phyloP scores from a whole-genome alignment of 1,139 yeast species.

The Debaryomyces nepalensis region DNA sequence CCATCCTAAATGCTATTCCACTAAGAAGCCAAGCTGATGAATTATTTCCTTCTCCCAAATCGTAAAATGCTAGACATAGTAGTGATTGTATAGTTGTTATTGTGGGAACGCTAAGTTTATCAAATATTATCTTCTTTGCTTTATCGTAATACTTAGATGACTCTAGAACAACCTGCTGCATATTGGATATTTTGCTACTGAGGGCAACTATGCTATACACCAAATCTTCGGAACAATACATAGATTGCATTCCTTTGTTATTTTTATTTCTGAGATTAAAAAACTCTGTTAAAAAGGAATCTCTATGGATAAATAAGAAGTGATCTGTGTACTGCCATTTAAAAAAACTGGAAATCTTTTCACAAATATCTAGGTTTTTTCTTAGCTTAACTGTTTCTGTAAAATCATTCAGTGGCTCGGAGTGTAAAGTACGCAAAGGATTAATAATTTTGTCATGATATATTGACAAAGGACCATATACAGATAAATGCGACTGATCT shows the following conservation, averaged over 20 bases:
- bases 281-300: constrained; percentile 61
- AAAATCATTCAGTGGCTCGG: constrained; percentile 28
- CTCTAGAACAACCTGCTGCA: constrained; percentile 41
- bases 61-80: constrained; percentile 57
- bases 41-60: constrained; percentile 58
- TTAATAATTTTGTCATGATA: constrained; percentile 41
- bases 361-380: constrained; percentile 47
- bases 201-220: constrained; percentile 59
- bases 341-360: constrained; percentile 59
- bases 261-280: constrained; percentile 52
- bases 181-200: constrained; percentile 55
- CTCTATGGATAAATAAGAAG: constrained; percentile 64
- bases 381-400: constrained; percentile 29
- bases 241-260: constrained; percentile 7
- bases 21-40: constrained; percentile 66
- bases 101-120: constrained; percentile 43
- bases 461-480: constrained; percentile 57
- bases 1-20: constrained; percentile 67
- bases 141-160: constrained; percentile 48
- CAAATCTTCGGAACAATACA: constrained; percentile 57
- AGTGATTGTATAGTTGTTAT: constrained; percentile 55
- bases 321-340: constrained; percentile 70
- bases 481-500: constrained; percentile 23
- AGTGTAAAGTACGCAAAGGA: constrained; percentile 22
- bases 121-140: constrained; percentile 48